Percentiles rank a stretch among this genome's conserved stretches.
These are phyloP conservation scores for Rhizoctonia solani DNA, from an alignment of 1,284 basidiomycete species.

Conservation along the genomic window DNA sequence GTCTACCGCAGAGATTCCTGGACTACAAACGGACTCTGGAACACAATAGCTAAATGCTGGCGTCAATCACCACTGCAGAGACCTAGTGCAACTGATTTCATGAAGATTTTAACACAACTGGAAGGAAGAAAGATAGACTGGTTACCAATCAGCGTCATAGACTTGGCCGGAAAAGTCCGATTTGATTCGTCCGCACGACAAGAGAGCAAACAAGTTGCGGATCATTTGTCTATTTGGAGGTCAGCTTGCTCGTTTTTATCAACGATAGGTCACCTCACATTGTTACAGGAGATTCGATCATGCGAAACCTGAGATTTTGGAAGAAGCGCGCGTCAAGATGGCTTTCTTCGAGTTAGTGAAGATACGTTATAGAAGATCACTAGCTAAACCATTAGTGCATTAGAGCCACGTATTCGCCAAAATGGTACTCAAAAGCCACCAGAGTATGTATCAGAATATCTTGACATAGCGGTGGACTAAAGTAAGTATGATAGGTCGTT, in stretches of 20 bases:
- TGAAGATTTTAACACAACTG: not conserved
- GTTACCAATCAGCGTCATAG: slow-evolving; percentile 4
- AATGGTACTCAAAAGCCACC: slow-evolving; percentile 14
- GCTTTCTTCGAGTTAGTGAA: not conserved
- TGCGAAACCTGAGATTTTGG: no score
- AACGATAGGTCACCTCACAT: no score
- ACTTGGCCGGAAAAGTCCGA: slow-evolving; percentile 2
- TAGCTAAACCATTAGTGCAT: no score
- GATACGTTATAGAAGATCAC: not conserved
- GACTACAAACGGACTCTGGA: slow-evolving; percentile 28
- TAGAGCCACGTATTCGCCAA: slow-evolving; percentile 9
- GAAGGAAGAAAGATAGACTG: not conserved
- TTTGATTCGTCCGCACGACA: not conserved
- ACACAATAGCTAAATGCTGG: slow-evolving; percentile 4
- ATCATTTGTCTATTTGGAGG: no score
- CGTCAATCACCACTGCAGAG: slow-evolving; percentile 1
- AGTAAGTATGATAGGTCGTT: not conserved
- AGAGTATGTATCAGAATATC: not conserved
- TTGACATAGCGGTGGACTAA: not conserved
- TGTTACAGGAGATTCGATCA: no score
- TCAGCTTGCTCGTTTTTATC: no score
- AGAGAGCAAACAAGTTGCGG: no score
- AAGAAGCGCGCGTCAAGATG: not conserved
- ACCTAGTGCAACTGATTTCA: slow-evolving; percentile 5
- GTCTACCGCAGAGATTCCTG: not conserved